Evolutionary conservation across 129 eudicot species (phyloP).

Genomic region (carrot (Daucus carota)): DNA sequence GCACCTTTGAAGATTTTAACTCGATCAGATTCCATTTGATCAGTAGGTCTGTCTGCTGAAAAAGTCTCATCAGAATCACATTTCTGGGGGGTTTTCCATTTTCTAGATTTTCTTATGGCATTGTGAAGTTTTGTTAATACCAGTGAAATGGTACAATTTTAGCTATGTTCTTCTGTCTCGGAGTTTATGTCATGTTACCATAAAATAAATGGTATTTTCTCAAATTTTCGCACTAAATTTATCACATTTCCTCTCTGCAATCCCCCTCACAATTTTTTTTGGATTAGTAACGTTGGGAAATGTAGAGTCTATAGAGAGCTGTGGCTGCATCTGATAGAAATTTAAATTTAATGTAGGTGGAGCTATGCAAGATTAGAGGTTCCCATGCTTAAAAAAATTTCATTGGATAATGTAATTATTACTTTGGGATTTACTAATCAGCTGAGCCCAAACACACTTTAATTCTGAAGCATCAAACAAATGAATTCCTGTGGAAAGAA

Average conservation of each 20-base stretch:
- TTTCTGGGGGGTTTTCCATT: too few relatives aligned
- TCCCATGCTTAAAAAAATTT: not conserved
- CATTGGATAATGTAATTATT: not conserved
- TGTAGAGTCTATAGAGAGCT: not conserved
- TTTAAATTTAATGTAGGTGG: not conserved
- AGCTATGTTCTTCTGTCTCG: not conserved
- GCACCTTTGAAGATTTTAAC: not conserved
- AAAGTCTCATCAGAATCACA: not conserved
- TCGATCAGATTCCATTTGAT: not conserved
- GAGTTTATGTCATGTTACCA: not conserved
- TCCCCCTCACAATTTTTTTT: not conserved
- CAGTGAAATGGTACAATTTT: not conserved
- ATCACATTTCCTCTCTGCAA: not conserved
- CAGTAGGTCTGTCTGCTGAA: not conserved
- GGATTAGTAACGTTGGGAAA: not conserved
- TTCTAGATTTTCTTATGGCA: not conserved
- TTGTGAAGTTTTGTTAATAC: not conserved
- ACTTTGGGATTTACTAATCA: not conserved
- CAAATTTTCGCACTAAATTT: not conserved
- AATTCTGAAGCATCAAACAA: not conserved
- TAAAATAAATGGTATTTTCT: not conserved
- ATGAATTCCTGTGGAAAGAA: too few relatives aligned
- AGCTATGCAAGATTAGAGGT: not conserved
- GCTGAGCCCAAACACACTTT: not conserved
- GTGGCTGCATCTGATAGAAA: not conserved